Evolutionary conservation across 768 basidiomycete species (phyloP).

Genomic region (Lactarius indigo): DNA sequence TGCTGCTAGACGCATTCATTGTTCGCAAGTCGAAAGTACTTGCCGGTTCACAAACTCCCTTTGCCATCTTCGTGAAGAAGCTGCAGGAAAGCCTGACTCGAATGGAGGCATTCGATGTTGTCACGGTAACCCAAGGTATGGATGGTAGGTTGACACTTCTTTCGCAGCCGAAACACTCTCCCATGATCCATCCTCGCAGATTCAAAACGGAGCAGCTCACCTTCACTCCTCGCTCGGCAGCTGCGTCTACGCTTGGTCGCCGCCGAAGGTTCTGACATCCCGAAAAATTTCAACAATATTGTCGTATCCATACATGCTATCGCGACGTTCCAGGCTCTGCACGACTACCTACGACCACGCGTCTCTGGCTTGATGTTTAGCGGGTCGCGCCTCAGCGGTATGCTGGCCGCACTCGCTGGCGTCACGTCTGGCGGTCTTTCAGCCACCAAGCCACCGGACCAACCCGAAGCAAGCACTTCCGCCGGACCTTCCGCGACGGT

Average conservation of each 20-base stretch:
- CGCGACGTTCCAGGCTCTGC: conserved; percentile 94
- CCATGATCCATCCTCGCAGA: conserved; percentile 42
- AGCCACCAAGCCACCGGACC: conserved; percentile 20
- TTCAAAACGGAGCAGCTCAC: conserved; percentile 79
- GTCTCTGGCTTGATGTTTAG: conserved; percentile 67
- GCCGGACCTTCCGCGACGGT: conserved; percentile 30
- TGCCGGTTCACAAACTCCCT: conserved; percentile 49
- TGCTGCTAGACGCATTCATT: conserved; percentile 77
- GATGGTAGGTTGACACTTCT: conserved; percentile 56
- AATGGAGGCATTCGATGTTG: conserved; percentile 94
- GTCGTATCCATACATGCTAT: conserved; percentile 98
- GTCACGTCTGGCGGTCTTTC: conserved; percentile 36
- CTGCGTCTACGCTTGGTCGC: conserved; percentile 87
- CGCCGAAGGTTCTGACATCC: conserved; percentile 84
- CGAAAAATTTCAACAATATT: conserved; percentile 81
- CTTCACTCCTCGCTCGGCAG: conserved; percentile 88
- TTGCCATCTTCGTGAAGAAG: conserved; percentile 86
- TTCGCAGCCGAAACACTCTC: neutral
- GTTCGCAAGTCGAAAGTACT: conserved; percentile 46
- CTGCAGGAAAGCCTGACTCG: conserved; percentile 92
- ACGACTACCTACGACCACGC: conserved; percentile 92
- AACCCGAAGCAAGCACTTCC: conserved; percentile 24
- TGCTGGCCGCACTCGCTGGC: conserved; percentile 84
- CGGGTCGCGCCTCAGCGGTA: conserved; percentile 69
- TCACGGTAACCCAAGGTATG: conserved; percentile 76